phyloP scores from a whole-genome alignment of 768 basidiomycete species.

The Mycena albidolilacea region DNA sequence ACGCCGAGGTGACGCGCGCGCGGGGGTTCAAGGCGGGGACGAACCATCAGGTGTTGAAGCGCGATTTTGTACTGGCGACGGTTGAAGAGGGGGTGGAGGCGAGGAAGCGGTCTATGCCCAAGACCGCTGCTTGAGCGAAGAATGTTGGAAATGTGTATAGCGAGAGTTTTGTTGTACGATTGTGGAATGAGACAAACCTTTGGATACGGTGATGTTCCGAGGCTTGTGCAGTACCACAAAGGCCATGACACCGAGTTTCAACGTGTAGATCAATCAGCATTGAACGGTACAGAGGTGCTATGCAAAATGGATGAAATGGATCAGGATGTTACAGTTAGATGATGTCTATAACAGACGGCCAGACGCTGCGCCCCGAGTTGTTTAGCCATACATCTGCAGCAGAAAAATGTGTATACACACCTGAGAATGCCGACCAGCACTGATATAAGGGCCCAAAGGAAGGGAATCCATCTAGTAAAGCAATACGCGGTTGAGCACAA shows the following conservation, averaged over 20 bases:
- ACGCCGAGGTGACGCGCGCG: conserved; percentile 67
- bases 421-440: conserved; percentile 40
- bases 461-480: conserved; percentile 42
- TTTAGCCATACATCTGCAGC: background rate
- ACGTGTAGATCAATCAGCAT: background rate
- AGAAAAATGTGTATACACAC: conserved; percentile 7
- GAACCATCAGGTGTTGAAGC: conserved; percentile 55
- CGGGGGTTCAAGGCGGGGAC: conserved; percentile 65
- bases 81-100: conserved; percentile 54
- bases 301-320: background rate
- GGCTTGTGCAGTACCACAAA: background rate
- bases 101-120: conserved; percentile 43
- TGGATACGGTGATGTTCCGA: too few species aligned
- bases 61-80: conserved; percentile 60
- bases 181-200: background rate
- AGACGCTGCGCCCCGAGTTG: conserved; percentile 24
- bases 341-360: conserved; percentile 39
- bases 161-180: background rate
- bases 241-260: too few species aligned
- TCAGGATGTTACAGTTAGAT: conserved; percentile 24
- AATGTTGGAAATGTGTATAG: background rate
- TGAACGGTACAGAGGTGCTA: background rate
- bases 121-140: background rate
- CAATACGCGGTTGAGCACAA: background rate
- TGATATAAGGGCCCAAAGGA: conserved; percentile 41